Conservation (phyloP, 208 protist genomes). For the Lotmaria passim region DNA sequence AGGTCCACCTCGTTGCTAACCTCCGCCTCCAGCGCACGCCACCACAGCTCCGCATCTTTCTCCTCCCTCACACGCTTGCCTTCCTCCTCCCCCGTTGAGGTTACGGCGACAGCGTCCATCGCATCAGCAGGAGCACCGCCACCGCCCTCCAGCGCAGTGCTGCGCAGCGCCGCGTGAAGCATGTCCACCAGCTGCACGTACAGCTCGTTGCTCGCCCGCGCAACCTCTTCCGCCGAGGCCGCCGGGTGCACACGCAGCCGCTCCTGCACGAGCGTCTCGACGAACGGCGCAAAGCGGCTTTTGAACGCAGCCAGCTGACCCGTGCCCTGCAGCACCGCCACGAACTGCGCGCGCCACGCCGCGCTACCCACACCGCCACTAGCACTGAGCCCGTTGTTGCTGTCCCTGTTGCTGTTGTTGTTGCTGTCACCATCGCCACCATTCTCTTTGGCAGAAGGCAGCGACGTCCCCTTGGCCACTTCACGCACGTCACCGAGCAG, state of each 20-base stretch:
- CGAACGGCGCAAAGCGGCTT: conserved; percentile 67
- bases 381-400: too few relatives aligned
- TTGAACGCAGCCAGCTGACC: conserved; percentile 82
- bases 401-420: too few relatives aligned
- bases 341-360: conserved; percentile 47
- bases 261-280: conserved; percentile 71
- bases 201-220: conserved; percentile 80
- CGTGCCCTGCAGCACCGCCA: conserved; percentile 70
- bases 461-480: neutral
- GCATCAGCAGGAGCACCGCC: neutral
- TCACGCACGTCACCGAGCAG: conserved; percentile 36
- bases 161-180: conserved; percentile 72
- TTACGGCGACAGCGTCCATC: neutral
- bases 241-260: conserved; percentile 39
- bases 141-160: neutral
- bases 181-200: conserved; percentile 90
- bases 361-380: conserved; percentile 4
- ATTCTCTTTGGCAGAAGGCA: neutral
- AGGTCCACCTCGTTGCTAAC: conserved; percentile 57
- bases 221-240: conserved; percentile 41
- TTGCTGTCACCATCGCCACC: too few relatives aligned
- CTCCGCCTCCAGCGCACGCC: conserved; percentile 86
- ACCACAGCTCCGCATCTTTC: conserved; percentile 41
- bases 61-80: too few relatives aligned
- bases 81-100: neutral